Evolutionary conservation across 2,329 filamentous ascomycete species (phyloP).

Genomic region (Xylariaceae sp.): DNA sequence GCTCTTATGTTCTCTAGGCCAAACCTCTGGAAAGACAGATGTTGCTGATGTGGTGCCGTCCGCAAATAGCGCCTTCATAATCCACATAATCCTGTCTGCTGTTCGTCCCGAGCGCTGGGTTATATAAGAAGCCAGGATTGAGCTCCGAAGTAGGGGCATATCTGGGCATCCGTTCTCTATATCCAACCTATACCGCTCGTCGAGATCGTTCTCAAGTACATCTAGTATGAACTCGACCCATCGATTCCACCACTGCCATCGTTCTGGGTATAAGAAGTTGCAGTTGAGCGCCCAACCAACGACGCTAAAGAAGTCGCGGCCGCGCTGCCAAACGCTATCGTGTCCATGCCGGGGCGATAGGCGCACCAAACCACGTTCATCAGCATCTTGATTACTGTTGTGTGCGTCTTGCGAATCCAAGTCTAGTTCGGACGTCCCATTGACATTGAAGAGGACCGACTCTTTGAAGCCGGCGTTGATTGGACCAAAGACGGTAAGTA

Average conservation of each 20-base stretch:
- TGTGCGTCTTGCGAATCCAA: constrained; percentile 56
- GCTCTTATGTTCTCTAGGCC: constrained; percentile 67
- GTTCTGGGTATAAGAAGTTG: constrained; percentile 71
- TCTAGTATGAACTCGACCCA: constrained; percentile 85
- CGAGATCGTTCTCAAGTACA: constrained; percentile 74
- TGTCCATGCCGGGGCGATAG: constrained; percentile 67
- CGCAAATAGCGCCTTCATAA: constrained; percentile 72
- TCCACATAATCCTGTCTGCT: constrained; percentile 53
- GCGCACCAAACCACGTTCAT: constrained; percentile 57
- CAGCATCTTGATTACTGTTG: constrained; percentile 58
- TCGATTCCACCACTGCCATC: constrained; percentile 82
- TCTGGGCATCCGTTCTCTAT: constrained; percentile 41
- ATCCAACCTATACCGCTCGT: constrained; percentile 61
- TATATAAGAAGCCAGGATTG: constrained; percentile 68
- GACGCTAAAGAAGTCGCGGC: constrained; percentile 86
- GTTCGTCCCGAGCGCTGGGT: constrained; percentile 53
- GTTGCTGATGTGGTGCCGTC: constrained; percentile 63
- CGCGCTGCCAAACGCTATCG: constrained; percentile 74
- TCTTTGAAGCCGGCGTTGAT: constrained; percentile 71
- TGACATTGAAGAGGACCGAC: constrained; percentile 71
- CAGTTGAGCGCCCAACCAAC: constrained; percentile 95
- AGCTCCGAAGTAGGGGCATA: constrained; percentile 52
- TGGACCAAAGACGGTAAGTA: constrained; percentile 71
- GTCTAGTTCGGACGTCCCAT: constrained; percentile 48
- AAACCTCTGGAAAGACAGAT: constrained; percentile 69